Percentiles rank a stretch among this genome's conserved stretches.
Evolutionary conservation across 176 grass and related monocot species (phyloP).

Genomic region (Sorghum bicolor): DNA sequence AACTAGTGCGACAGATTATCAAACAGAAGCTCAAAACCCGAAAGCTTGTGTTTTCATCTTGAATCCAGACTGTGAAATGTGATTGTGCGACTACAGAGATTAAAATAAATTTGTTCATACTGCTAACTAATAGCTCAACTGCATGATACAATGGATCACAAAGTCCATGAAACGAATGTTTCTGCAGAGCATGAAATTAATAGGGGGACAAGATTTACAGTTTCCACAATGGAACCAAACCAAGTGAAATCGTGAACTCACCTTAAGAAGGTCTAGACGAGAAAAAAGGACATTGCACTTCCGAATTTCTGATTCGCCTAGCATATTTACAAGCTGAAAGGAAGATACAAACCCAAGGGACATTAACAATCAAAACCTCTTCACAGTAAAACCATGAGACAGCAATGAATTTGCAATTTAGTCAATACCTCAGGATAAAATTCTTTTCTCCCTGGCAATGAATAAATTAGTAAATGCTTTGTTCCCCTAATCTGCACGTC

Average conservation of each 20-base stretch:
- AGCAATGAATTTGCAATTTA: background rate
- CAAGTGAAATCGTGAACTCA: slow-evolving; percentile 26
- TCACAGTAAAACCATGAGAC: background rate
- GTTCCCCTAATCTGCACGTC: slow-evolving; percentile 75
- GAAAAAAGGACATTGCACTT: slow-evolving; percentile 83
- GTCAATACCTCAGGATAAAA: slow-evolving; percentile 83
- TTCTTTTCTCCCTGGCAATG: slow-evolving; percentile 79
- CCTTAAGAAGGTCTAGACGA: slow-evolving; percentile 73
- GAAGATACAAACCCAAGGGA: slow-evolving; percentile 2
- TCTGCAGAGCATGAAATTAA: background rate
- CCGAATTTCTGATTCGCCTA: slow-evolving; percentile 57
- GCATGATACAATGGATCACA: background rate
- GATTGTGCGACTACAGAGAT: background rate
- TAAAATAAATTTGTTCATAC: background rate
- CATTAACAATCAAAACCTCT: slow-evolving; percentile 7
- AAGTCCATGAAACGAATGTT: background rate
- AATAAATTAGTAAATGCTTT: slow-evolving; percentile 80
- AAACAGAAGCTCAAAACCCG: background rate
- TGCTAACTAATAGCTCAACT: slow-evolving; percentile 5
- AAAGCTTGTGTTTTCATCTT: background rate
- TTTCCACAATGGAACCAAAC: background rate
- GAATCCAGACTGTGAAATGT: background rate
- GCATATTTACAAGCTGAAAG: slow-evolving; percentile 85
- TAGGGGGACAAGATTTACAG: background rate
- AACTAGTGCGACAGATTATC: background rate